Conservation (phyloP, 106 monocot species). For the Cymbidium sinense region DNA sequence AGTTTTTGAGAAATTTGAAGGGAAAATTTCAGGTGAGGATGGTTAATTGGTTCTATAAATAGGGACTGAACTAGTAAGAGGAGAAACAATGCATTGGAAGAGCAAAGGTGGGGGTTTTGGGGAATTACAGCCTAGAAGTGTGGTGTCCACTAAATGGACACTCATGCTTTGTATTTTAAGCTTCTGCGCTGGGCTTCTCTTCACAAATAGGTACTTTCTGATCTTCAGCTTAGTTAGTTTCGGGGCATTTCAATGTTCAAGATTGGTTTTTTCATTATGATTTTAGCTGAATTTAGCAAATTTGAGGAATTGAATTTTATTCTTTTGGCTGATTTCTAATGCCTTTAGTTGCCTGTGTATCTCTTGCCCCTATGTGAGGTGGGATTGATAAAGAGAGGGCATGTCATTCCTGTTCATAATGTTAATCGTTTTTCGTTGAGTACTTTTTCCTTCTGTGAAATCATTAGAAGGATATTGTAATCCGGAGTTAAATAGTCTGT, state of each 20-base stretch:
- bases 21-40: neutral
- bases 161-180: constrained; percentile 12
- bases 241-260: neutral
- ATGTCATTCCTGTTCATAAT: neutral
- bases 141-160: constrained; percentile 4
- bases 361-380: neutral
- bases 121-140: constrained; percentile 2
- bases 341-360: neutral
- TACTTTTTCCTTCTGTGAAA: neutral
- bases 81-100: constrained; percentile 6
- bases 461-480: neutral
- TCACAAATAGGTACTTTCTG: constrained; percentile 10
- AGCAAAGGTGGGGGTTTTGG: constrained; percentile 5
- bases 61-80: neutral
- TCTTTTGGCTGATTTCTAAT: neutral
- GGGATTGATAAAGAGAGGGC: neutral
- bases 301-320: neutral
- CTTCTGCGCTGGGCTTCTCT: constrained; percentile 10
- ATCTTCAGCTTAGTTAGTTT: neutral
- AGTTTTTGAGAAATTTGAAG: neutral
- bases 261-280: neutral
- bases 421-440: neutral
- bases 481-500: neutral
- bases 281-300: neutral
- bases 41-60: neutral